Conservation (phyloP, 1,284 basidiomycete species). For the Ustilago crameri region DNA sequence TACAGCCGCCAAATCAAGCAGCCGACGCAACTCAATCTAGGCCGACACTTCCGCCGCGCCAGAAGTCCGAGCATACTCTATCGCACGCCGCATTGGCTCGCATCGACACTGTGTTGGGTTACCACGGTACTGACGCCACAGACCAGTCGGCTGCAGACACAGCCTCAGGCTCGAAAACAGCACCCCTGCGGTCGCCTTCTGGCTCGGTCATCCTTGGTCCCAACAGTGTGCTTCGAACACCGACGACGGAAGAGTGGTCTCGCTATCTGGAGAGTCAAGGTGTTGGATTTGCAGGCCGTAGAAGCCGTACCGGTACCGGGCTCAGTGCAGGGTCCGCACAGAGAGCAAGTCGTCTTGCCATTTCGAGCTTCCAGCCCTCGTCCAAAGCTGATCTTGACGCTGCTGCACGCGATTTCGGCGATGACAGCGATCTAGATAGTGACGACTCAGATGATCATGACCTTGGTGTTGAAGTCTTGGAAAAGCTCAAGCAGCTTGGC, state of each 20-base stretch:
- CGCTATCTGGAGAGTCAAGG: constrained; percentile 59
- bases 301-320: constrained; percentile 33
- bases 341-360: constrained; percentile 18
- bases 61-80: constrained; percentile 31
- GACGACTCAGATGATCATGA: constrained; percentile 49
- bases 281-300: constrained; percentile 35
- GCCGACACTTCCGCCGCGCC: constrained; percentile 9
- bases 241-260: constrained; percentile 64
- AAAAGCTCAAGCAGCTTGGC: constrained; percentile 48
- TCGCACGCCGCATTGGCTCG: constrained; percentile 27
- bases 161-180: constrained; percentile 5
- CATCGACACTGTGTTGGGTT: constrained; percentile 28
- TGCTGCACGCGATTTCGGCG: constrained; percentile 12
- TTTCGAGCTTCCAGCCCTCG: constrained; percentile 17
- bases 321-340: constrained; percentile 43
- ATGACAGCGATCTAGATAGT: constrained; percentile 38
- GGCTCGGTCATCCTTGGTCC: constrained; percentile 20
- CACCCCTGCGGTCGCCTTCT: constrained; percentile 30
- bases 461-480: constrained; percentile 39
- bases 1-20: constrained; percentile 2
- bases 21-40: constrained; percentile 5
- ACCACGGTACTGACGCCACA: constrained; percentile 7
- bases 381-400: constrained; percentile 19
- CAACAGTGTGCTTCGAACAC: constrained; percentile 52
- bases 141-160: constrained; percentile 15